Evolutionary conservation across 2,329 filamentous ascomycete genomes (phyloP).

Genomic region (Hypoxylon sp.): DNA sequence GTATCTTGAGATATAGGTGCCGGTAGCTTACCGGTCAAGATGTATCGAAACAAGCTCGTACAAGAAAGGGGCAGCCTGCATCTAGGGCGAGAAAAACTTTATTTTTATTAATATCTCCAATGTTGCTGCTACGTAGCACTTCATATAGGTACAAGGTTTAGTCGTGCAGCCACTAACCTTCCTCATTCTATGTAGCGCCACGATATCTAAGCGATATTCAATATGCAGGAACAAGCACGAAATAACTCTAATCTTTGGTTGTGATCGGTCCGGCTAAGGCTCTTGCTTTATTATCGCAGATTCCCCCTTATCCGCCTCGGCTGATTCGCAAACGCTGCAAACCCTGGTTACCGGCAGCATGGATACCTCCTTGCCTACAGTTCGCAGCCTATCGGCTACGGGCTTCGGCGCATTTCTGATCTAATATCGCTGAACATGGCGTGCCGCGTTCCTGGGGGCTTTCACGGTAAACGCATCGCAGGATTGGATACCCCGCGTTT

Average conservation of each 20-base stretch:
- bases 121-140: constrained; percentile 32
- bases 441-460: constrained; percentile 1
- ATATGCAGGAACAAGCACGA: constrained; percentile 7
- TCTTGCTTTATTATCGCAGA: constrained; percentile 1
- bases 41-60: constrained; percentile 18
- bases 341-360: constrained; percentile 16
- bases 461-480: constrained; percentile 4
- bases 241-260: constrained; percentile 22
- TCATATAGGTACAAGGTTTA: not conserved
- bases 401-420: not conserved
- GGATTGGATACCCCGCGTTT: constrained; percentile 40
- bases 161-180: constrained; percentile 24
- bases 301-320: not conserved
- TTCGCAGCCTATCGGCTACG: not conserved
- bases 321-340: not conserved
- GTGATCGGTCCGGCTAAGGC: constrained; percentile 40
- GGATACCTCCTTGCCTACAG: constrained; percentile 2
- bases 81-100: constrained; percentile 12
- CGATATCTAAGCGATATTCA: constrained; percentile 3
- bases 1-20: too few species aligned
- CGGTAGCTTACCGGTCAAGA: constrained; percentile 2
- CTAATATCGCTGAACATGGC: not conserved
- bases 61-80: constrained; percentile 21
- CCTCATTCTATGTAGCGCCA: constrained; percentile 27
- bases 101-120: constrained; percentile 14